Conservation (phyloP, 2,329 filamentous ascomycete genomes). For the Neonectria magnoliae region DNA sequence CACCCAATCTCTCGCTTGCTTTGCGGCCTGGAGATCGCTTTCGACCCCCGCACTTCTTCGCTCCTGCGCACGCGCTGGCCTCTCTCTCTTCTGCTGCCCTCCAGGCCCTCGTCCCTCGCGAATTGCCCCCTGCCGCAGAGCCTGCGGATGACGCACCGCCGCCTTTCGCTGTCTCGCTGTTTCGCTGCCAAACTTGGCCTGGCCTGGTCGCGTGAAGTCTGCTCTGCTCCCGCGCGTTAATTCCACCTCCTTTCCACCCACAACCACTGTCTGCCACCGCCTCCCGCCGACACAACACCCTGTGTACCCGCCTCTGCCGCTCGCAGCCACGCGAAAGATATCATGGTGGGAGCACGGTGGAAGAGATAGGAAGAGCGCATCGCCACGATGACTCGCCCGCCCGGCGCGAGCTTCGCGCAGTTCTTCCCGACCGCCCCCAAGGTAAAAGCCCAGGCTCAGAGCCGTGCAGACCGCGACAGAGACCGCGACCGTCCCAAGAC, state of each 20-base stretch:
- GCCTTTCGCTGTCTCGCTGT: conserved; percentile 20
- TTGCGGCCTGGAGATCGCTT: conserved; percentile 32
- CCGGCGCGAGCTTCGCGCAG: conserved; percentile 82
- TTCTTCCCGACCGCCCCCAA: conserved; percentile 85
- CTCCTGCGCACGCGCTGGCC: conserved; percentile 27
- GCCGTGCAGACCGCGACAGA: conserved; percentile 45
- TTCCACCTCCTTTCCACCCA: conserved; percentile 26
- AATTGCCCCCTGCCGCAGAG: conserved; percentile 36
- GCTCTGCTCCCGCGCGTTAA: conserved; percentile 38
- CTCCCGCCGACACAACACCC: conserved; percentile 20
- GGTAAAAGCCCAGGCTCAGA: conserved; percentile 59
- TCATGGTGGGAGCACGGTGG: conserved; percentile 66
- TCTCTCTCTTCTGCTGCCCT: conserved; percentile 19
- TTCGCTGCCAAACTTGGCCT: conserved; percentile 31
- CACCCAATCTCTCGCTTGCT: conserved; percentile 33
- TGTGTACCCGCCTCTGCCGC: conserved; percentile 16
- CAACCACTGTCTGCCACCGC: conserved; percentile 16
- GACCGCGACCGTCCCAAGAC: conserved; percentile 46
- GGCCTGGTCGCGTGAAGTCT: conserved; percentile 54
- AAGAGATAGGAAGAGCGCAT: conserved; percentile 61
- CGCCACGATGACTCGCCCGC: conserved; percentile 80
- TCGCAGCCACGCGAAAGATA: conserved; percentile 54
- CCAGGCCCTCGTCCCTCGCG: conserved; percentile 23
- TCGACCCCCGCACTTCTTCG: conserved; percentile 27
- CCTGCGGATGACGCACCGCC: conserved; percentile 40